Percentiles rank a stretch among this genome's conserved stretches.
Evolutionary conservation across 2,329 filamentous ascomycete species (phyloP).

Genomic region (Apiospora kogelbergensis): DNA sequence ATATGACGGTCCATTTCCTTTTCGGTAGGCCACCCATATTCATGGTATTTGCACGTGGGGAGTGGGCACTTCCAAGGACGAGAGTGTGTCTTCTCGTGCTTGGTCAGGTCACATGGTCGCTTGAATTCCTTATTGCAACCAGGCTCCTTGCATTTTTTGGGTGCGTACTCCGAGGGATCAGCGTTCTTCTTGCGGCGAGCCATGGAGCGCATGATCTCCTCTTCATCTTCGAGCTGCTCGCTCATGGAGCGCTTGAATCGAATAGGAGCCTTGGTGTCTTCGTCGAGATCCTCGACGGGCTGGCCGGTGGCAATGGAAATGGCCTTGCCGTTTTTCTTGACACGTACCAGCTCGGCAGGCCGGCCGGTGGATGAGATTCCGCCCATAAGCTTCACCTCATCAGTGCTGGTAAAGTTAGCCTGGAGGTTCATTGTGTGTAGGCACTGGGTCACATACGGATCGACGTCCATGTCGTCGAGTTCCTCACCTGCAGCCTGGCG

Average conservation of each 20-base stretch:
- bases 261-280: constrained; percentile 45
- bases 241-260: constrained; percentile 67
- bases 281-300: constrained; percentile 55
- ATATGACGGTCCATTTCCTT: constrained; percentile 95
- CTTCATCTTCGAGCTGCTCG: constrained; percentile 73
- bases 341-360: constrained; percentile 79
- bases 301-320: constrained; percentile 75
- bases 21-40: constrained; percentile 92
- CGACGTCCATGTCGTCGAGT: constrained; percentile 57
- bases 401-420: constrained; percentile 38
- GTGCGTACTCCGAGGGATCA: constrained; percentile 77
- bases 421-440: not conserved
- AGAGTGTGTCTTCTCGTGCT: constrained; percentile 97
- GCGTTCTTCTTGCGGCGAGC: constrained; percentile 93
- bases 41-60: constrained; percentile 82
- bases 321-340: constrained; percentile 76
- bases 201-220: constrained; percentile 87
- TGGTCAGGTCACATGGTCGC: constrained; percentile 93
- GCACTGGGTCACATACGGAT: constrained; percentile 48
- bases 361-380: constrained; percentile 80
- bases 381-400: constrained; percentile 78
- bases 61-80: constrained; percentile 93
- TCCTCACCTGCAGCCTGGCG: constrained; percentile 53
- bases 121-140: constrained; percentile 92
- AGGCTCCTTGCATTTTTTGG: constrained; percentile 71